Base-by-base conservation (phyloP, 768 basidiomycete species). In the Russula abietina region DNA sequence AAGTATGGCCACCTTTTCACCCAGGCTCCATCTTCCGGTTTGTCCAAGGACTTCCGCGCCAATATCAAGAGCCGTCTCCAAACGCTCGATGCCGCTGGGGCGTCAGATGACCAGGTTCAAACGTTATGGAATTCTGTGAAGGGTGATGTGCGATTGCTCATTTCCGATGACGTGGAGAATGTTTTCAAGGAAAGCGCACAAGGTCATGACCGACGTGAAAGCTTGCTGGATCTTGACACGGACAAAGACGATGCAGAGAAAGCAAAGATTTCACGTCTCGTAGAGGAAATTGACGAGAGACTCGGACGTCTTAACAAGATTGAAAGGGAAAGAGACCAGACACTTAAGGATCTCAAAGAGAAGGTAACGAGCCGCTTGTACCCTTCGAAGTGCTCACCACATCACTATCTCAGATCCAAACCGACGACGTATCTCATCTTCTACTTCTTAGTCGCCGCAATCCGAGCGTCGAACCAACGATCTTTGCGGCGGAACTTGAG, bases 381-480 rank as follows among this genome's bases (percentile, higher is more conserved):
- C 16, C 39, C 36, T 55, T 48, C 5, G 50, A 39, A 41, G 45
- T 24, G 24, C 39, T 58, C 26, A 62, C 57, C 30, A 32, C 11
- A 63, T 49, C 32, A 8, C 51, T 48, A 32, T 32, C 55, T 17
- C 26, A 98, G 94, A 82, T 97, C 52, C 97, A 98, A 84, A 79
- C 81, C 30, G 97, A 99, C 74, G 97, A 99, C 67, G 96, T 98
- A 30, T 99, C 96, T 0, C 93, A 96, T 71, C 80, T 97, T 1
- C 83, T 98, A 0, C 81, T 99, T 4, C 82, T 98, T 54, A 96
- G 96, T 72, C 85, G 93, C 36, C 88, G 93, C 28, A 89, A 93
- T 67, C 79, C 83, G 16, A 83, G 83, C 26, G 88, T 89, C 11
- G 93, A 98, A 67, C 88, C 90, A 0, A 82, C 91, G 0, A 78